Base-by-base conservation (phyloP, 2,329 filamentous ascomycete genomes). In the Epichloe glyceriae region DNA sequence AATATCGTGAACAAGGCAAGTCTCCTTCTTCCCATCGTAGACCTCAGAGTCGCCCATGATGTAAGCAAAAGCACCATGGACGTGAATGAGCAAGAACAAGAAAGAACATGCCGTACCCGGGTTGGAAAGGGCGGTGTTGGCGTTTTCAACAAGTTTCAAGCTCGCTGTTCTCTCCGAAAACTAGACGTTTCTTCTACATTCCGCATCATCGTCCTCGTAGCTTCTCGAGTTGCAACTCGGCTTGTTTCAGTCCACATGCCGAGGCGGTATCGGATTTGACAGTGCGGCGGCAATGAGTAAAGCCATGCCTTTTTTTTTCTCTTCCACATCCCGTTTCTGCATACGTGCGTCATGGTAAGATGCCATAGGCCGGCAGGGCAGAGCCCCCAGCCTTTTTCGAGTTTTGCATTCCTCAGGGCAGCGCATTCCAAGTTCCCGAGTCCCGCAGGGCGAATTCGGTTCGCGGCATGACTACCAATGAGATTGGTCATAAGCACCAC, bases 241-340 rank as follows among this genome's bases (percentile, higher is more conserved):
- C 17, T 17, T 30, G 47, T 49, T 49, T 49, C 47, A 49, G 39
- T 35, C 30, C 35, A 12, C 47, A 49, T 49, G n/a, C 47, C 47
- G 39, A 35, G 39, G 30, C 47, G 26, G 38, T 22, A 42, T 42
- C 14, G 26, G 6, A 48, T 41, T 4, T 4, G 15, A 6, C 47
- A 35, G 39, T 4, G 22, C 14, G 47, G 22, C 14, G 47, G 30
- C 30, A 41, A 41, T 22, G 22, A 48, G 19, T 15, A 14, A 17
- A 30, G 19, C n/a, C 7, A 1, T 2, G 17, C 20, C 3, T 10
- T 8, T 12, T 41, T 14, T 8, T 12, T 41, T 3, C 5, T 19
- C 20, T 40, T 39, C 19, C 40, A 30, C 26, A 48, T 15, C 22
- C 22, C 12, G n/a, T 33, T 33, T 5, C 30, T 10, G 5, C 35